These are phyloP conservation scores for Picochlorum sp. DNA, from an alignment of 139 green algal species.

Conservation along the genomic window DNA sequence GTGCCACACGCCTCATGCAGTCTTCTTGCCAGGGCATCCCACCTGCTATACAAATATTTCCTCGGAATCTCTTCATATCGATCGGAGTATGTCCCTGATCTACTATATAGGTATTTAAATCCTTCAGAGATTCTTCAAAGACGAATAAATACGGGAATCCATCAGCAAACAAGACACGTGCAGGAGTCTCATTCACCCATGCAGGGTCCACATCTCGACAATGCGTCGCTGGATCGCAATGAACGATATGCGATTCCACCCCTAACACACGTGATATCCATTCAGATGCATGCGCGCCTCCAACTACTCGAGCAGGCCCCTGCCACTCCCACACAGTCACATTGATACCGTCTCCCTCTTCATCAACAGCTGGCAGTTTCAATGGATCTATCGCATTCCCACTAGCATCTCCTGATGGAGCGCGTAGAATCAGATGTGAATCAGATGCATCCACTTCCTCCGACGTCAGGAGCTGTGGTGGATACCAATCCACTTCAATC, in stretches of 20 bases:
- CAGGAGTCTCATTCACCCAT: too few species aligned
- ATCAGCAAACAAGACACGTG: constrained; percentile 44
- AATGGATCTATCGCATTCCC: too few species aligned
- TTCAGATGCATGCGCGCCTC: not conserved
- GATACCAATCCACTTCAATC: too few species aligned
- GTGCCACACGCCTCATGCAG: constrained; percentile 31
- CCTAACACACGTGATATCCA: too few species aligned
- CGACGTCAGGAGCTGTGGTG: too few species aligned
- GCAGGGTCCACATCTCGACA: too few species aligned
- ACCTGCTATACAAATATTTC: constrained; percentile 60
- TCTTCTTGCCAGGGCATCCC: constrained; percentile 46
- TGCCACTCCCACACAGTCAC: not conserved
- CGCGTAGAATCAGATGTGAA: too few species aligned
- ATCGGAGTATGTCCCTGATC: constrained; percentile 14
- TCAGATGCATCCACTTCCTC: too few species aligned
- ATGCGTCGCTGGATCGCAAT: too few species aligned
- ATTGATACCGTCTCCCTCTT: not conserved
- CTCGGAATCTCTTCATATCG: constrained; percentile 65
- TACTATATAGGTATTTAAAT: constrained; percentile 37
- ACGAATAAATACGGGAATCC: constrained; percentile 54
- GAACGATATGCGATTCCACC: too few species aligned
- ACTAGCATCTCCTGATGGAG: too few species aligned
- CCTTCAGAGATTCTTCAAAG: constrained; percentile 39
- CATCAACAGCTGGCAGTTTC: too few species aligned
- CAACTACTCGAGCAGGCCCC: constrained; percentile 1